phyloP scores from a whole-genome alignment of 179 eudicot genomes.

The Spinacia oleracea region DNA sequence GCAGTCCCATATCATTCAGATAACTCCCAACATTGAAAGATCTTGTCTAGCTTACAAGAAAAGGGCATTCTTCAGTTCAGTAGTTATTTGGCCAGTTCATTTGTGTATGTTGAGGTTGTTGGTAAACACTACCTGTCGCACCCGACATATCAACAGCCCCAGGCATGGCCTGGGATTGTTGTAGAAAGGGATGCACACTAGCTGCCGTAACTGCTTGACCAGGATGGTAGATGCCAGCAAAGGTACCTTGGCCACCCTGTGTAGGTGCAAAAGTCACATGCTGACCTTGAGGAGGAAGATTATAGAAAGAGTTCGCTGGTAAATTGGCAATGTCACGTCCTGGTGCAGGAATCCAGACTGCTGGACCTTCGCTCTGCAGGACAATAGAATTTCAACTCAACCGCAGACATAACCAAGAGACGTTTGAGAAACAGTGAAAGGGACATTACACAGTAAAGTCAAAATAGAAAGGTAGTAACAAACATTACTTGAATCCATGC shows the following conservation, averaged over 20 bases:
- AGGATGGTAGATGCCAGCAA: slow-evolving; percentile 68
- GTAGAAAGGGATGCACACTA: slow-evolving; percentile 62
- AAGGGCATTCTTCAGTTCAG: slow-evolving; percentile 32
- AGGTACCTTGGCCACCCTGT: slow-evolving; percentile 70
- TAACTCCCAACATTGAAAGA: slow-evolving; percentile 18
- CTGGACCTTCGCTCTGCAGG: slow-evolving; percentile 73
- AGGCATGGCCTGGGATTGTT: slow-evolving; percentile 71
- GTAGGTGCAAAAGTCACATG: slow-evolving; percentile 59
- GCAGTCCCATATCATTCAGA: slow-evolving; percentile 14
- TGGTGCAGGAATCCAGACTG: slow-evolving; percentile 65
- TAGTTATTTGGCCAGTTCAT: slow-evolving; percentile 75
- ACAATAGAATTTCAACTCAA: slow-evolving; percentile 1
- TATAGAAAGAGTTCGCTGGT: slow-evolving; percentile 70
- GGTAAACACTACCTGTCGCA: slow-evolving; percentile 56
- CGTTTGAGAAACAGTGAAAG: neutral
- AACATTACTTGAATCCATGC: neutral
- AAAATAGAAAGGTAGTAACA: neutral
- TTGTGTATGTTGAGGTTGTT: slow-evolving; percentile 73
- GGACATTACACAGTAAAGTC: neutral
- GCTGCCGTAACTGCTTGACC: slow-evolving; percentile 60
- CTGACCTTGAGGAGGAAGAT: slow-evolving; percentile 66
- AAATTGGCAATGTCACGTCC: slow-evolving; percentile 65
- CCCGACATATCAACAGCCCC: slow-evolving; percentile 65
- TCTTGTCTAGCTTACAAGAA: slow-evolving; percentile 22
- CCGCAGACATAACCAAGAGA: neutral